These are phyloP conservation scores for Neopestalotiopsis rosae DNA, from an alignment of 2,329 filamentous ascomycete species.

Conservation along the genomic window DNA sequence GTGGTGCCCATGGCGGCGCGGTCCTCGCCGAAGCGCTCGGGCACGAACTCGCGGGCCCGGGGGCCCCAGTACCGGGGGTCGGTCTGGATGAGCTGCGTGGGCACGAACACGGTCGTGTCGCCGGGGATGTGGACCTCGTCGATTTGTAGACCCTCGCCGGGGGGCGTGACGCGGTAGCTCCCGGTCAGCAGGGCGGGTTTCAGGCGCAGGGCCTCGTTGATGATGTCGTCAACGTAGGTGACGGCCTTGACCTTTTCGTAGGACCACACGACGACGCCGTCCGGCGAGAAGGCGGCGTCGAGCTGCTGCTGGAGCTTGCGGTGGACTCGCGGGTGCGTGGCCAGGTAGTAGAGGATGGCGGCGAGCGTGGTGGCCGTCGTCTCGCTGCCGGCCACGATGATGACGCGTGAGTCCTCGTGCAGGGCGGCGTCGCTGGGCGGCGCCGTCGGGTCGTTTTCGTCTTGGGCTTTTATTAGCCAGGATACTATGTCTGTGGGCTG, in stretches of 20 bases:
- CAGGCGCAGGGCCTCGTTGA: constrained; percentile 49
- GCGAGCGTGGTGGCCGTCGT: constrained; percentile 33
- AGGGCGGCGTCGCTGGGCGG: constrained; percentile 2
- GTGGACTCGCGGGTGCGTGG: constrained; percentile 14
- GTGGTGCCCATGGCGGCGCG: neutral
- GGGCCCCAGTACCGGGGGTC: constrained; percentile 24
- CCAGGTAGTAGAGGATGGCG: constrained; percentile 5
- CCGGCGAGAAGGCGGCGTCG: constrained; percentile 18
- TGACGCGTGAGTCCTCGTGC: constrained; percentile 21
- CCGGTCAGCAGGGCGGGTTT: constrained; percentile 44
- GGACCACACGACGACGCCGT: constrained; percentile 22
- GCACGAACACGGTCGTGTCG: constrained; percentile 12
- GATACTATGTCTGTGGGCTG: constrained; percentile 17
- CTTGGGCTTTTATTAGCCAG: constrained; percentile 12
- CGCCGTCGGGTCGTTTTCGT: neutral
- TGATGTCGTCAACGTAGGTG: constrained; percentile 41
- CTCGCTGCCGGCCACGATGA: constrained; percentile 24
- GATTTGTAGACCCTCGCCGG: constrained; percentile 33
- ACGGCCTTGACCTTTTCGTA: constrained; percentile 37
- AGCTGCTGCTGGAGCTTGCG: constrained; percentile 22
- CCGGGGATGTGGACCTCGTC: constrained; percentile 17
- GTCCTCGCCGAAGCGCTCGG: constrained; percentile 24
- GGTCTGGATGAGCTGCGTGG: constrained; percentile 20
- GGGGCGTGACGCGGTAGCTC: constrained; percentile 40
- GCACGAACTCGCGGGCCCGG: constrained; percentile 21